These are phyloP conservation scores for Sergeia podlipaevii DNA, from an alignment of 208 protist species.

Conservation along the genomic window DNA sequence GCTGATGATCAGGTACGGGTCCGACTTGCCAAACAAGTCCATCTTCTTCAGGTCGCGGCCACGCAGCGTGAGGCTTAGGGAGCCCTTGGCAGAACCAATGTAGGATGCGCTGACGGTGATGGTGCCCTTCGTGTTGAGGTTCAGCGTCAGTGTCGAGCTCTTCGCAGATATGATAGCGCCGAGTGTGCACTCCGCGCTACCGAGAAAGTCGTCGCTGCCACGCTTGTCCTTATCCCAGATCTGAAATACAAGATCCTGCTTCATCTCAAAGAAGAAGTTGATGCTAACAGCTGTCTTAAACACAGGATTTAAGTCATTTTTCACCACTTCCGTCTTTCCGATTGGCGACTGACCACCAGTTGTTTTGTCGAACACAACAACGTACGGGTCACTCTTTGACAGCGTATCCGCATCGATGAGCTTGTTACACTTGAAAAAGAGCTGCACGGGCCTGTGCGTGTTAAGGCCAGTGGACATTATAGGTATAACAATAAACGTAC, in stretches of 20 bases:
- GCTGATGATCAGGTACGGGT: constrained; percentile 17
- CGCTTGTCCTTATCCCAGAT: constrained; percentile 21
- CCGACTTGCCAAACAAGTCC: constrained; percentile 31
- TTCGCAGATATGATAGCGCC: constrained; percentile 17
- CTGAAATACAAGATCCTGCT: constrained; percentile 17
- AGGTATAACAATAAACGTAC: too few species aligned
- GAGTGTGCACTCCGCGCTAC: constrained; percentile 15
- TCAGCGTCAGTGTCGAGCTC: constrained; percentile 13
- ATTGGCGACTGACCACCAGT: background rate
- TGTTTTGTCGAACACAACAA: too few species aligned
- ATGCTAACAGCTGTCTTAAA: constrained; percentile 20
- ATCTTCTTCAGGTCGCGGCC: constrained; percentile 34
- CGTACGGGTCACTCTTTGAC: constrained; percentile 28
- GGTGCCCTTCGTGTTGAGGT: constrained; percentile 13
- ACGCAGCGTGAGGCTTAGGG: constrained; percentile 9
- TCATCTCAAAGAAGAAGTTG: constrained; percentile 37
- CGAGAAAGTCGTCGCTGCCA: constrained; percentile 28
- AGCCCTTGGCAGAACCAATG: constrained; percentile 9
- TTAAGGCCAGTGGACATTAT: constrained; percentile 16
- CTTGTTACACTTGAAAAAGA: constrained; percentile 43
- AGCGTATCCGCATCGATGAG: constrained; percentile 19
- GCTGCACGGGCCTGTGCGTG: constrained; percentile 19
- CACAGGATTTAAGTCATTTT: constrained; percentile 30
- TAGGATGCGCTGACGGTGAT: constrained; percentile 17
- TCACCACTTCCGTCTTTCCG: constrained; percentile 23